phyloP scores from a whole-genome alignment of 148 eudicot genomes.

The Mesembryanthemum crystallinum region DNA sequence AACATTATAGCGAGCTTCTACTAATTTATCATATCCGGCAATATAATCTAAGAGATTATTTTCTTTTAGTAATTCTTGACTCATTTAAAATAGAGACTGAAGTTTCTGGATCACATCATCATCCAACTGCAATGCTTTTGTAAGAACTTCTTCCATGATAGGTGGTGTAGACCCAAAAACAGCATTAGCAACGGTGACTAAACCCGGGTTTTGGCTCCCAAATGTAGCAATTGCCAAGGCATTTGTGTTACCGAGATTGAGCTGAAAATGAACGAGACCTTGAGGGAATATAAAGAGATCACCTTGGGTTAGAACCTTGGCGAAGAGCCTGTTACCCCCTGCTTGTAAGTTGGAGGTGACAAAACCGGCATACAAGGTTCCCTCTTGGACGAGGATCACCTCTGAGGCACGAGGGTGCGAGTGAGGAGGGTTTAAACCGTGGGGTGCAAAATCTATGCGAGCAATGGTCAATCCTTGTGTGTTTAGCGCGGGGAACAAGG shows the following conservation, averaged over 20 bases:
- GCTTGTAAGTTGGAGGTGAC: conserved; percentile 4
- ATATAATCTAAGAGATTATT: background rate
- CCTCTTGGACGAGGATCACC: conserved; percentile 12
- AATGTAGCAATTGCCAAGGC: conserved; percentile 19
- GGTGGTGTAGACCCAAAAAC: conserved; percentile 18
- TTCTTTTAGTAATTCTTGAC: background rate
- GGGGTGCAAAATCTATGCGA: conserved; percentile 13
- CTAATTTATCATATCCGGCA: background rate
- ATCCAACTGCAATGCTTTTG: conserved; percentile 13
- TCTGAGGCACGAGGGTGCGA: conserved; percentile 20
- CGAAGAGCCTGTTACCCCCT: conserved; percentile 9
- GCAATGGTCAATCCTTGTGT: conserved; percentile 22
- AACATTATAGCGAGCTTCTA: too few relatives aligned
- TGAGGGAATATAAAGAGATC: conserved; percentile 25
- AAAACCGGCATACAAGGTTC: conserved; percentile 22
- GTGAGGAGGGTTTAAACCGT: conserved; percentile 24
- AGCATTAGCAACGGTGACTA: conserved; percentile 11
- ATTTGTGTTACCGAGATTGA: conserved; percentile 6
- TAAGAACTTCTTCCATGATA: conserved; percentile 21
- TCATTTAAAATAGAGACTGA: conserved; percentile 6
- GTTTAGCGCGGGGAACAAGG: conserved; percentile 12
- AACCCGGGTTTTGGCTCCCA: conserved; percentile 30
- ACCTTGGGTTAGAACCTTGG: conserved; percentile 12
- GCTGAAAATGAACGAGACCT: conserved; percentile 26
- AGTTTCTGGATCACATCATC: conserved; percentile 6